These are phyloP conservation scores for Lecanicillium sp. DNA, from an alignment of 2,329 filamentous ascomycete genomes.

Conservation along the genomic window DNA sequence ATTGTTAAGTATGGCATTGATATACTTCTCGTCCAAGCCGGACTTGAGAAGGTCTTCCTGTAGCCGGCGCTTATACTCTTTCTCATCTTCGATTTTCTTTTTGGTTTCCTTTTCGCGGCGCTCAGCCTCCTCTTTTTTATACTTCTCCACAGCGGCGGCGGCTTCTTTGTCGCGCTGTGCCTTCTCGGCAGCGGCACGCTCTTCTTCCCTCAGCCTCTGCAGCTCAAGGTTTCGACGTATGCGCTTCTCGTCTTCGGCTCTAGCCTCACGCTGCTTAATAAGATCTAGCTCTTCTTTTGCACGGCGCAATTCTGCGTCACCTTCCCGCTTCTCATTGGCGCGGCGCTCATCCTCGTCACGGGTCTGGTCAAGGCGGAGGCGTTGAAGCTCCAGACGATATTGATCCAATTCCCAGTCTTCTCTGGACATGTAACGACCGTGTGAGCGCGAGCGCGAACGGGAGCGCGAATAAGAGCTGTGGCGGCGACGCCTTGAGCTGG, in stretches of 20 bases:
- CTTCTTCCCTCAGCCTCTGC: slow-evolving; percentile 37
- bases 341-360: slow-evolving; percentile 28
- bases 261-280: slow-evolving; percentile 36
- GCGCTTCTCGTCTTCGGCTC: slow-evolving; percentile 39
- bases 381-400: slow-evolving; percentile 34
- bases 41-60: slow-evolving; percentile 50
- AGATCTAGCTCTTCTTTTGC: slow-evolving; percentile 40
- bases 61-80: slow-evolving; percentile 45
- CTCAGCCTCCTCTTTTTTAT: slow-evolving; percentile 39
- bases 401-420: slow-evolving; percentile 33
- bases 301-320: slow-evolving; percentile 41
- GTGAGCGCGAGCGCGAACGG: slow-evolving; percentile 26
- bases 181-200: slow-evolving; percentile 33
- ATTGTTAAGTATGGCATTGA: slow-evolving; percentile 50
- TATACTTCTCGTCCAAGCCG: slow-evolving; percentile 50
- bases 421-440: slow-evolving; percentile 28
- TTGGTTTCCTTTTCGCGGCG: slow-evolving; percentile 37
- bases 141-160: slow-evolving; percentile 39
- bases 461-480: slow-evolving; percentile 24
- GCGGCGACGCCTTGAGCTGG: slow-evolving; percentile 17
- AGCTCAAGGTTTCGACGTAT: slow-evolving; percentile 45
- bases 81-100: slow-evolving; percentile 40
- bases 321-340: slow-evolving; percentile 29
- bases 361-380: slow-evolving; percentile 32
- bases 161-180: slow-evolving; percentile 35